Evolutionary conservation across 306 rosid species (phyloP).

Genomic region (Rosa lucieae): DNA sequence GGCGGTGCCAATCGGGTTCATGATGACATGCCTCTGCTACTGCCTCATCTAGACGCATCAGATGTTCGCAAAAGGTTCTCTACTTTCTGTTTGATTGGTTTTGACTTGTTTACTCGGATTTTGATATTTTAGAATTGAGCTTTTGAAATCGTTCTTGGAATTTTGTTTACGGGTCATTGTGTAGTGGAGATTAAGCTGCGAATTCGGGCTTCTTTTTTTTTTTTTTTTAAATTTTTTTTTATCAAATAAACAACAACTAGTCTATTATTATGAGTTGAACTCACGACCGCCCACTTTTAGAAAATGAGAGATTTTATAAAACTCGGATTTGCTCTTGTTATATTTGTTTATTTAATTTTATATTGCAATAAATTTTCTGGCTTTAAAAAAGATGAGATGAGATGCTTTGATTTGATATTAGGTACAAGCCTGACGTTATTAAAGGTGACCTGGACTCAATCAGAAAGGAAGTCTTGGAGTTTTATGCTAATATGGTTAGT

Average conservation of each 20-base stretch:
- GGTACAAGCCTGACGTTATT: conserved; percentile 84
- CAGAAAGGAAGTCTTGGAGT: conserved; percentile 70
- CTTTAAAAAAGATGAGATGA: neutral
- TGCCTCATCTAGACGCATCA: conserved; percentile 53
- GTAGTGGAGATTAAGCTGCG: neutral
- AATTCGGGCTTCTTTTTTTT: neutral
- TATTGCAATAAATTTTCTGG: neutral
- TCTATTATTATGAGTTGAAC: too few relatives aligned
- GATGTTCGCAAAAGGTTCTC: conserved; percentile 66
- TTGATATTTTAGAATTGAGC: neutral
- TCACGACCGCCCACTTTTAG: too few relatives aligned
- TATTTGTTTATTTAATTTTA: neutral
- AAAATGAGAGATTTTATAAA: too few relatives aligned
- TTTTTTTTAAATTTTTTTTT: too few relatives aligned
- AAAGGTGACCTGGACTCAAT: conserved; percentile 96
- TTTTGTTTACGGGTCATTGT: neutral
- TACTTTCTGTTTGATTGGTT: neutral
- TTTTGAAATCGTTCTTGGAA: neutral
- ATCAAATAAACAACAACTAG: too few relatives aligned
- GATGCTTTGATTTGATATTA: conserved; percentile 8
- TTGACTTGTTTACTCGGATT: neutral
- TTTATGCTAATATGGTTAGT: conserved; percentile 58
- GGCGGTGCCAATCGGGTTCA: conserved; percentile 91
- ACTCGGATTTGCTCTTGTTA: too few relatives aligned
- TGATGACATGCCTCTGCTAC: conserved; percentile 78